A percentile compares a stretch with the other conserved stretches of the same genome.
Evolutionary conservation across 2,329 filamentous ascomycete species (phyloP).

Genomic region (Fusarium aywerte): DNA sequence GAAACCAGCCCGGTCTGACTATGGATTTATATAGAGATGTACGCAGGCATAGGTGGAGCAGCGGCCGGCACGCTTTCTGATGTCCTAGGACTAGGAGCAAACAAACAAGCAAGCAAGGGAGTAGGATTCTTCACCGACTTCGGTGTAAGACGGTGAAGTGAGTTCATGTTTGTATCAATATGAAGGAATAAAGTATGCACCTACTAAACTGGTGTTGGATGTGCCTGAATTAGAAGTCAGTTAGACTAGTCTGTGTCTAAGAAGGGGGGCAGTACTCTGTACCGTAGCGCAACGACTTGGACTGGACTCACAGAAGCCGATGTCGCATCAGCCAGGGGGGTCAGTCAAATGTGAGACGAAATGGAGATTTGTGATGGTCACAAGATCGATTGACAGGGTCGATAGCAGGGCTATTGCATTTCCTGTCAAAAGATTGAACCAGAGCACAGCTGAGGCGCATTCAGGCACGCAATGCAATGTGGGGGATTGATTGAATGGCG

Average conservation of each 20-base stretch:
- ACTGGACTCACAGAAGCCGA: conserved; percentile 36
- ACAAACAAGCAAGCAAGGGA: conserved; percentile 25
- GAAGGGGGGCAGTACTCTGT: conserved; percentile 14
- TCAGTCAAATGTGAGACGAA: conserved; percentile 38
- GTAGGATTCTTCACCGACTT: conserved; percentile 38
- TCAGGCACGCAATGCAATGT: conserved; percentile 23
- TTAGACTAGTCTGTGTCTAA: conserved; percentile 8
- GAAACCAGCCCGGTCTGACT: conserved; percentile 17
- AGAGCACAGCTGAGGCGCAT: conserved; percentile 29
- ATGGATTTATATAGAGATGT: conserved; percentile 38
- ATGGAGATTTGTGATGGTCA: conserved; percentile 44
- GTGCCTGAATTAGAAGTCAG: conserved; percentile 19
- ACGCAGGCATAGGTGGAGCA: conserved; percentile 32
- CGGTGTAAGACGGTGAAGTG: conserved; percentile 44
- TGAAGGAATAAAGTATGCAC: background rate
- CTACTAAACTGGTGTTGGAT: background rate
- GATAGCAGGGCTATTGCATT: conserved; percentile 20
- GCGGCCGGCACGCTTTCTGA: conserved; percentile 30
- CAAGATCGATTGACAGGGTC: conserved; percentile 45
- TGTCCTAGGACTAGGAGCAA: background rate
- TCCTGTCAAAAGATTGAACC: conserved; percentile 30
- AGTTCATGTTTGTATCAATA: conserved; percentile 2
- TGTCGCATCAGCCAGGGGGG: conserved; percentile 41
- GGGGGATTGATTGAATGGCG: conserved; percentile 28
- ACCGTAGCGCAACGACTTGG: background rate